Evolutionary conservation across 208 protist species (phyloP).

Genomic region (Wallacemonas rigidus): DNA sequence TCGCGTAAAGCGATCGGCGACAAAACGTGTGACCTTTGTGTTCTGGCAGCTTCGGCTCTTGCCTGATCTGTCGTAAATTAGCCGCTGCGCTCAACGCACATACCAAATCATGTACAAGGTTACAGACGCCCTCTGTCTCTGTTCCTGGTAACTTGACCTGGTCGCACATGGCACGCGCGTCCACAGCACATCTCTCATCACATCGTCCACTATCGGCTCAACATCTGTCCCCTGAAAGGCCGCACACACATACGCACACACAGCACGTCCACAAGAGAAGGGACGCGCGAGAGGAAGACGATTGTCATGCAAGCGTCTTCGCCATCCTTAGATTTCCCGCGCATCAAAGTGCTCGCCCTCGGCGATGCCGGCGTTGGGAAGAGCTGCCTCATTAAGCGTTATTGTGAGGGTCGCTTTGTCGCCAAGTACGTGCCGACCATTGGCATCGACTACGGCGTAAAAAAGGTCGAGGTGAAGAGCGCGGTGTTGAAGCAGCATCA

Average conservation of each 20-base stretch:
- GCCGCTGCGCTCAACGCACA: too few species aligned
- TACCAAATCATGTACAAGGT: too few species aligned
- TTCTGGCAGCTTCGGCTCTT: too few species aligned
- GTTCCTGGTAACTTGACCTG: too few species aligned
- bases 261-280: not conserved
- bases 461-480: conserved; percentile 62
- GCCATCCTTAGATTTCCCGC: conserved; percentile 41
- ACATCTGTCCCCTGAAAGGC: not conserved
- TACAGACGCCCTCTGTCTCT: too few species aligned
- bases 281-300: not conserved
- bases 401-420: conserved; percentile 96
- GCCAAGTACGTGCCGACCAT: conserved; percentile 96
- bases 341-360: conserved; percentile 92
- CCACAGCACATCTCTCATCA: too few species aligned
- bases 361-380: conserved; percentile 93
- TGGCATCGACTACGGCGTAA: conserved; percentile 97
- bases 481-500: conserved; percentile 22
- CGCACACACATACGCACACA: conserved; percentile 23
- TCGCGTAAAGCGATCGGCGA: too few species aligned
- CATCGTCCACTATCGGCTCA: not conserved
- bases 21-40: too few species aligned
- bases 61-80: too few species aligned
- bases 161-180: too few species aligned
- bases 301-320: not conserved
- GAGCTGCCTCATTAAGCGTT: conserved; percentile 96